phyloP scores from a whole-genome alignment of 768 basidiomycete species.

The Pleurotus tuber-regium region DNA sequence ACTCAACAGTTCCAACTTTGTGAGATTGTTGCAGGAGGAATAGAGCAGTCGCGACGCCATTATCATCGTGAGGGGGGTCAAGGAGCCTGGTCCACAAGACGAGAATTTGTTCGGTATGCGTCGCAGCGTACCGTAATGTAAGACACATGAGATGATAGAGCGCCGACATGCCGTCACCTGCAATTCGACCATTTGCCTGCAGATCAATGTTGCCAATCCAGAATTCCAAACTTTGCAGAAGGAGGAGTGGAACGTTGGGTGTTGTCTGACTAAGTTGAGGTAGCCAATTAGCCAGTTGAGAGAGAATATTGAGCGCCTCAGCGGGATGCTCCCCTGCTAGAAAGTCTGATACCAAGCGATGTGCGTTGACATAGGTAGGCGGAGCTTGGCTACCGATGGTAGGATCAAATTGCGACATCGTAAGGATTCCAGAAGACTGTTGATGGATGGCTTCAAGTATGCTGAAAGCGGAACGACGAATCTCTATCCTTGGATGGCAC shows the following conservation, averaged over 20 bases:
- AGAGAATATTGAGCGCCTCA: conserved; percentile 61
- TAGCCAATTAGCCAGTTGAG: conserved; percentile 73
- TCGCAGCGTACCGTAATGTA: conserved; percentile 70
- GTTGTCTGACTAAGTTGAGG: conserved; percentile 44
- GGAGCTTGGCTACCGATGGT: conserved; percentile 69
- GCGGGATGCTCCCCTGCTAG: conserved; percentile 76
- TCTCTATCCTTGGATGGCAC: conserved; percentile 60
- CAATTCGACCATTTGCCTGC: conserved; percentile 53
- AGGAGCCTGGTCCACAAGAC: conserved; percentile 79
- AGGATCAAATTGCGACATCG: conserved; percentile 73
- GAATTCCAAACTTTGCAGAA: conserved; percentile 77
- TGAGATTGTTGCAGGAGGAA: conserved; percentile 88
- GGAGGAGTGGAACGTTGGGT: conserved; percentile 40
- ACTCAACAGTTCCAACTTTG: conserved; percentile 75
- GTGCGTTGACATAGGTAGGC: conserved; percentile 77
- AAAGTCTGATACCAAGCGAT: conserved; percentile 71
- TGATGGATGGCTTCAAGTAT: conserved; percentile 74
- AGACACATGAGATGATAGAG: conserved; percentile 84
- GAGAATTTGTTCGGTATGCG: conserved; percentile 76
- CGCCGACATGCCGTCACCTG: conserved; percentile 58
- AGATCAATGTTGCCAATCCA: conserved; percentile 83
- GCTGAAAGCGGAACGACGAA: conserved; percentile 75
- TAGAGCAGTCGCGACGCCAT: conserved; percentile 75
- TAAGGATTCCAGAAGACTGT: conserved; percentile 60
- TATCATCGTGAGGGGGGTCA: conserved; percentile 64